Base-by-base conservation (phyloP, 352 stramenopile genomes). In the Pythium aristosporum region DNA sequence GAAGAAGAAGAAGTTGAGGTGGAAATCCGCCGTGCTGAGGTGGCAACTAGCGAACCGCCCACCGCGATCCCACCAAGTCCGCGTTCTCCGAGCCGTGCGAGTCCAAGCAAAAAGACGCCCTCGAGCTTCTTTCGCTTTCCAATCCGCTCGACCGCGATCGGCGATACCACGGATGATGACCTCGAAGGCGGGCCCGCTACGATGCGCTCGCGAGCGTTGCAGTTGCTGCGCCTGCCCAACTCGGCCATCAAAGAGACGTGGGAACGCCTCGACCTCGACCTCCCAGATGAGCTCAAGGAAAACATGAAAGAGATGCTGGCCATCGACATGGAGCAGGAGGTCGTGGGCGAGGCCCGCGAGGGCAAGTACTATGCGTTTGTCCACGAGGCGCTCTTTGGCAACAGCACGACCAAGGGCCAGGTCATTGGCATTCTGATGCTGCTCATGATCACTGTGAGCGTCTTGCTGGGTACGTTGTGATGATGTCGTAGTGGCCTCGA, bases 351-450 rank as follows among this genome's bases (percentile, higher is more conserved):
- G n/a, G 36, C 47, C 21, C 62, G 49, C 74, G 25, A 71, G 57
- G 56, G 65, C n/a, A 42, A 67, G 63, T 70, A 75, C 48, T 88
- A 80, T 72, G 73, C 86, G 47, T 59, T 70, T n/a, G 74, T 89
- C 11, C 80, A 92, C 63, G 75, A 90, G 54, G 80, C 82, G 50
- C 80, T 92, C 54, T 90, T 89, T 55, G 74, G 78, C 36, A 90
- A 76, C 73, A 80, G 61, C 23, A 89, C 81, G 41, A 71, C 71
- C 20, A 75, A 75, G 49, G 83, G 83, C 8, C 83, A 89, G 54
- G 59, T 78, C 21, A 73, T 76, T 25, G 83, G 75, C 39, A 71
- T 90, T 16, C 65, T 90, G 30, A 55, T 92, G 58, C 69, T 92
- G 11, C 61, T 88, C 5, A 87, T 92, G 76, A 84, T 92, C 56